Percentiles rank a stretch among this genome's conserved stretches.
Evolutionary conservation across 2,329 filamentous ascomycete species (phyloP).

Genomic region (Microdochium paspali): DNA sequence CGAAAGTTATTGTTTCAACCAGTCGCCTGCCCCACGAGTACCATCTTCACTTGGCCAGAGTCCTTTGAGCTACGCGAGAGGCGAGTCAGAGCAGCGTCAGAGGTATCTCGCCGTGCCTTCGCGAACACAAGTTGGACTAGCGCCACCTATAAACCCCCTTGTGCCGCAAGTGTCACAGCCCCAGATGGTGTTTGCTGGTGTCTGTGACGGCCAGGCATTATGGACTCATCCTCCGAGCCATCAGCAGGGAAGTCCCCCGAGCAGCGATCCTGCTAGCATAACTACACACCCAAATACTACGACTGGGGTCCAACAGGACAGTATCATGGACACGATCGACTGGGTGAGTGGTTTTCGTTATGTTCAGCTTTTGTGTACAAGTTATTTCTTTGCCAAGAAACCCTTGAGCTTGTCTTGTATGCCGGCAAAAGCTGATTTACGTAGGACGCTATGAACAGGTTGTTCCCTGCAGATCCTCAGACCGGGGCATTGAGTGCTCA

Average conservation of each 20-base stretch:
- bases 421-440: background rate
- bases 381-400: background rate
- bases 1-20: background rate
- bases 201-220: conserved; percentile 36
- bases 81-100: background rate
- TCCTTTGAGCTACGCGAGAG: background rate
- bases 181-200: conserved; percentile 33
- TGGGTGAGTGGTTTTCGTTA: conserved; percentile 42
- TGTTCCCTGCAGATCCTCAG: conserved; percentile 27
- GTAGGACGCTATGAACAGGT: conserved; percentile 24
- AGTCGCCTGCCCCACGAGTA: background rate
- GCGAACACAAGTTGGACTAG: background rate
- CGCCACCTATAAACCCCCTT: background rate
- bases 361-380: background rate
- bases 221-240: conserved; percentile 31
- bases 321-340: conserved; percentile 47
- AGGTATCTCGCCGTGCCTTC: conserved; percentile 2
- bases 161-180: conserved; percentile 6
- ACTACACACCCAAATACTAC: background rate
- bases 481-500: conserved; percentile 27
- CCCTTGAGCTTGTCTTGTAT: background rate
- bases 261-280: conserved; percentile 28
- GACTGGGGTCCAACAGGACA: conserved; percentile 11
- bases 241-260: conserved; percentile 30
- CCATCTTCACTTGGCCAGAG: conserved; percentile 2